Percentiles rank a stretch among this genome's conserved stretches.
Evolutionary conservation across 768 basidiomycete species (phyloP).

Genomic region (Porpolomopsis calyptriformis): DNA sequence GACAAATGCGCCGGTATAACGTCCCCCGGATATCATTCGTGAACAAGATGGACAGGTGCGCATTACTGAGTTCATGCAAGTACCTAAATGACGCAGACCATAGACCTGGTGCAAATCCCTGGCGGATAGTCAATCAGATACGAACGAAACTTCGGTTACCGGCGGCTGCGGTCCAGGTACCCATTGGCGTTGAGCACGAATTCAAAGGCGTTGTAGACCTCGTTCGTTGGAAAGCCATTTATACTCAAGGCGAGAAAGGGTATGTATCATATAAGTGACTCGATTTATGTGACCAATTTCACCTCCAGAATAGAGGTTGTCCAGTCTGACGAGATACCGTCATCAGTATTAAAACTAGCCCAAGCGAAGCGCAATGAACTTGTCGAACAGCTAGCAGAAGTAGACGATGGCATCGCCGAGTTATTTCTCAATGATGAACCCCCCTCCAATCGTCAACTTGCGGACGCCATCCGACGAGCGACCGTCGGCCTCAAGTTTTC

Average conservation of each 20-base stretch:
- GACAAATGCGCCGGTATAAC: constrained; percentile 96
- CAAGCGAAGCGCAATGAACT: constrained; percentile 81
- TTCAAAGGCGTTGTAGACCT: constrained; percentile 90
- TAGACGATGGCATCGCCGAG: constrained; percentile 92
- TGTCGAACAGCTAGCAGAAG: constrained; percentile 91
- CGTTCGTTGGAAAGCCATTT: constrained; percentile 87
- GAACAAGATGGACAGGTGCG: constrained; percentile 95
- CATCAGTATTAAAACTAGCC: constrained; percentile 59
- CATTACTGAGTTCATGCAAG: not conserved
- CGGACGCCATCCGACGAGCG: constrained; percentile 77
- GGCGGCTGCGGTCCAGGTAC: constrained; percentile 92
- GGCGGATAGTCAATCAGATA: constrained; percentile 88
- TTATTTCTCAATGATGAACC: constrained; percentile 76
- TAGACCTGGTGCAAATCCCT: constrained; percentile 95
- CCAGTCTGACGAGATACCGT: constrained; percentile 82
- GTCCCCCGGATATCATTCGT: constrained; percentile 94
- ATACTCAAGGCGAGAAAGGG: constrained; percentile 95
- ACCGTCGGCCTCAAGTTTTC: constrained; percentile 86
- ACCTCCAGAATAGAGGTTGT: constrained; percentile 56
- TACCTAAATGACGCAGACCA: constrained; percentile 1
- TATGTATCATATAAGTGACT: constrained; percentile 25
- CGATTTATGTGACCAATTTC: not conserved
- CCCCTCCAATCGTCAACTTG: constrained; percentile 64
- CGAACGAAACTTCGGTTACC: constrained; percentile 83
- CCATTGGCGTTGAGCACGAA: constrained; percentile 82